Evolutionary conservation across 495 filamentous ascomycete species (phyloP), one percentile per base, ranked within the genome.

Genomic region (Daldinia concentrica): DNA sequence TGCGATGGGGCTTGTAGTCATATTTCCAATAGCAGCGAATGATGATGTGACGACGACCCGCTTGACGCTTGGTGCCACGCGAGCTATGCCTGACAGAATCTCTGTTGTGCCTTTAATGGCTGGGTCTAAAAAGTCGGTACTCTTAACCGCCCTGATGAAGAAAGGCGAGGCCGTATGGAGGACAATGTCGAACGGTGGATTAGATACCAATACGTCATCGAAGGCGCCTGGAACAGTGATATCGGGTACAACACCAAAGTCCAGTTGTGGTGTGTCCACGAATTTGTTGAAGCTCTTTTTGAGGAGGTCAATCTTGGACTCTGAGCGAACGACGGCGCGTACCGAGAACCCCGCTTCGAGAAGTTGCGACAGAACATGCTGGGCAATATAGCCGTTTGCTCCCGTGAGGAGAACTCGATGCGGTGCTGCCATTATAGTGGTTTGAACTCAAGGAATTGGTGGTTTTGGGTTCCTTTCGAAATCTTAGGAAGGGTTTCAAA

Each of bases 331-430:
- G 1, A 82, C 81, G 27, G 81, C 82, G 12, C 83, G 79, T 32
- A 87, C 84, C 19, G 74, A 78, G 72, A 81, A 82, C 6, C 82
- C 84, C 7, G 73, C 69, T 62, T 85, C 81, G 14, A 90, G 77
- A 62, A 90, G 78, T 39, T 86, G 80, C 52, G 82, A 80, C 19
- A 89, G 79, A 22, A 89, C 71, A 70, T 89, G 87, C 43, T 86
- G 82, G 22, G 84, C 89, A 51, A 90, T 71, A 73, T 84, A 90
- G 9, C 88, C 89, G 57, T 86, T 89, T 12, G 82, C 87, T 68
- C 88, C 88, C 7, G 88, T 90, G 52, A 90, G 64, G n/a, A 89
- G 81, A 51, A 90, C 74, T 27, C 74, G 58, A 39, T 66, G 64
- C 19, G 51, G 63, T 26, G 48, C 58, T 36, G 60, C 50, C 70